These are phyloP conservation scores for Plasmodium chabaudi DNA, from an alignment of 169 alveolate genomes.

Conservation along the genomic window DNA sequence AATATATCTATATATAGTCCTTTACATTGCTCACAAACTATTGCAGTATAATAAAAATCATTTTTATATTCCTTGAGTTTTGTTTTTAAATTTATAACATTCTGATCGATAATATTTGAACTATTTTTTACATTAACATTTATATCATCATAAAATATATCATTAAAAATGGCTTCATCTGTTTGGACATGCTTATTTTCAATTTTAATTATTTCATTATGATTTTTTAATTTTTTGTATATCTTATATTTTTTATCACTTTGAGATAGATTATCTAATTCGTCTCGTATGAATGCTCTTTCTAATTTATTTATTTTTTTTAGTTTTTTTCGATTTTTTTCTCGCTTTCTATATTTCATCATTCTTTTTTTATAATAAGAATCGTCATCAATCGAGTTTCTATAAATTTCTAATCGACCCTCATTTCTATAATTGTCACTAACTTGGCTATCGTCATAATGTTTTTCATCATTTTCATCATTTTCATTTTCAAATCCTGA, in stretches of 20 bases:
- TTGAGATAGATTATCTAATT: neutral
- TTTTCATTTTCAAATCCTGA: constrained; percentile 4
- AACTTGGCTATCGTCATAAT: neutral
- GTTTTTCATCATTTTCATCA: neutral
- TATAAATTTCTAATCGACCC: neutral
- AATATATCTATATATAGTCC: constrained; percentile 33
- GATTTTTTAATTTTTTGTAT: neutral
- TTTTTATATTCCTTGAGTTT: constrained; percentile 24
- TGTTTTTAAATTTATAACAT: neutral
- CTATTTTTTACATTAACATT: neutral
- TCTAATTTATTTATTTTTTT: neutral
- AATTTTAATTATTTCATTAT: neutral
- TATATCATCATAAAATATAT: constrained; percentile 2
- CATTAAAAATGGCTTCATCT: constrained; percentile 1
- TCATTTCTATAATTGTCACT: neutral
- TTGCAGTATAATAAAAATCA: constrained; percentile 28
- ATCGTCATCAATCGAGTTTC: neutral
- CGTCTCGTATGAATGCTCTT: too few relatives aligned
- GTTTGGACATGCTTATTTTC: constrained; percentile 49
- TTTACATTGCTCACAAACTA: constrained; percentile 45
- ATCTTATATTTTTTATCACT: neutral
- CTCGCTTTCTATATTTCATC: neutral
- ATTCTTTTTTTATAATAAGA: neutral
- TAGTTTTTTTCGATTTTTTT: neutral
- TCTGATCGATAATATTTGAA: neutral